Percentiles rank a stretch among this genome's conserved stretches.
Conservation (phyloP, 2,329 filamentous ascomycete species). For the Periconia sp. region DNA sequence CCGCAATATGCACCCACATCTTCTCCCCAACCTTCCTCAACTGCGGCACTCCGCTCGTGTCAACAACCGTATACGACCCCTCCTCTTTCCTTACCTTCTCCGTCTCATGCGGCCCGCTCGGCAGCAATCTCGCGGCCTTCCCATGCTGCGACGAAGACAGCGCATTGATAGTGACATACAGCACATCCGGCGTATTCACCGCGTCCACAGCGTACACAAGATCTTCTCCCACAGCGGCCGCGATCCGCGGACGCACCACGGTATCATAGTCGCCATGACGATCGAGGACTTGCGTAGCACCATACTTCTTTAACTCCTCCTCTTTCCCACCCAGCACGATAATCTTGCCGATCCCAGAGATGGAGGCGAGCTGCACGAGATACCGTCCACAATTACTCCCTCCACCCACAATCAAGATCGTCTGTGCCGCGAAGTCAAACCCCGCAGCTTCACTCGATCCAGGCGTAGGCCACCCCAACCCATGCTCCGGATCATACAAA, state of each 20-base stretch:
- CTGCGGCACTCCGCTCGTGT: constrained; percentile 29
- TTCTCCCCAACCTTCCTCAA: constrained; percentile 25
- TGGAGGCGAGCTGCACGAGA: constrained; percentile 36
- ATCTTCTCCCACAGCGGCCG: constrained; percentile 43
- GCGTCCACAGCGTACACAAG: constrained; percentile 44
- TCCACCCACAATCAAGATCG: constrained; percentile 40
- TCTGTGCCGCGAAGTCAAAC: constrained; percentile 22
- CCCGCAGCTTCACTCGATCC: constrained; percentile 17
- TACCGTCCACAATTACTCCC: constrained; percentile 40
- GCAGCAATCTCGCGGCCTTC: constrained; percentile 30
- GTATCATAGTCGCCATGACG: constrained; percentile 39
- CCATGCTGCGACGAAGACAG: constrained; percentile 43
- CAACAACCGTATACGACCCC: constrained; percentile 32
- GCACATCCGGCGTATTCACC: constrained; percentile 26
- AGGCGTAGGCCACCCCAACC: constrained; percentile 29
- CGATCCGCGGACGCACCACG: constrained; percentile 31
- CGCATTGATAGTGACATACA: constrained; percentile 34
- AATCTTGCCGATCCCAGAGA: constrained; percentile 44
- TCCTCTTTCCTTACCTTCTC: constrained; percentile 33
- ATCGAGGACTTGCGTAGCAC: constrained; percentile 48
- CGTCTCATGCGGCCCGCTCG: constrained; percentile 24
- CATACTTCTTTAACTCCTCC: constrained; percentile 33
- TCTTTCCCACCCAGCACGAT: constrained; percentile 41
- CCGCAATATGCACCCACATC: constrained; percentile 37
- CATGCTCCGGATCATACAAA: constrained; percentile 32